These are phyloP conservation scores for Yarrowia osloensis DNA, from an alignment of 805 yeast species.

Conservation along the genomic window DNA sequence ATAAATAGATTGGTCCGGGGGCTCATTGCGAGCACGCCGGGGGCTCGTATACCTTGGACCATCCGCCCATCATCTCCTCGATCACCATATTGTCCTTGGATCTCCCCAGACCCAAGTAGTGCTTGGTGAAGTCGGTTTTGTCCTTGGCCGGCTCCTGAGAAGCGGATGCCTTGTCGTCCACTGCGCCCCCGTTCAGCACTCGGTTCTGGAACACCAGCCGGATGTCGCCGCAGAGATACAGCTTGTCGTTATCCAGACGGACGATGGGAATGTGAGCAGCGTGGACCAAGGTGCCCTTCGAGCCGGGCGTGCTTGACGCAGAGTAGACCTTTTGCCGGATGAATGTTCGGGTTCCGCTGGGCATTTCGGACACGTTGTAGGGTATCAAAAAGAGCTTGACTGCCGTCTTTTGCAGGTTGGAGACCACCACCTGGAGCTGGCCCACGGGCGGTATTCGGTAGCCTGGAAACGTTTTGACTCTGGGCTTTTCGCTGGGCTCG, in stretches of 20 bases:
- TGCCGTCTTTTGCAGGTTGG: conserved; percentile 41
- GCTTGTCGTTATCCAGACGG: conserved; percentile 12
- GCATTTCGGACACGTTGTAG: conserved; percentile 41
- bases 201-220: conserved; percentile 25
- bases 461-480: conserved; percentile 35
- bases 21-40: not conserved
- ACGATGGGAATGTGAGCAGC: conserved; percentile 14
- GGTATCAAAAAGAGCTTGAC: conserved; percentile 42
- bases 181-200: conserved; percentile 1
- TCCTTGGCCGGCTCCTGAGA: not conserved
- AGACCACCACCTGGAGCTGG: conserved; percentile 42
- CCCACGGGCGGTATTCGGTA: conserved; percentile 43
- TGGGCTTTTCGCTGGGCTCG: not conserved
- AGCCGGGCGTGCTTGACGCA: conserved; percentile 14
- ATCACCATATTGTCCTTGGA: conserved; percentile 24
- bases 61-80: conserved; percentile 20
- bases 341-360: conserved; percentile 40
- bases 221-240: conserved; percentile 13
- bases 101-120: conserved; percentile 15
- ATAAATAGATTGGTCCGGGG: not conserved
- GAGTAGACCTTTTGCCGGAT: conserved; percentile 40
- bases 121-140: conserved; percentile 1
- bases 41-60: not conserved
- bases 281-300: conserved; percentile 34
- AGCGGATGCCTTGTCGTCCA: not conserved